Base-by-base conservation (phyloP, 352 stramenopile genomes). In the Phytopythium sindhum region DNA sequence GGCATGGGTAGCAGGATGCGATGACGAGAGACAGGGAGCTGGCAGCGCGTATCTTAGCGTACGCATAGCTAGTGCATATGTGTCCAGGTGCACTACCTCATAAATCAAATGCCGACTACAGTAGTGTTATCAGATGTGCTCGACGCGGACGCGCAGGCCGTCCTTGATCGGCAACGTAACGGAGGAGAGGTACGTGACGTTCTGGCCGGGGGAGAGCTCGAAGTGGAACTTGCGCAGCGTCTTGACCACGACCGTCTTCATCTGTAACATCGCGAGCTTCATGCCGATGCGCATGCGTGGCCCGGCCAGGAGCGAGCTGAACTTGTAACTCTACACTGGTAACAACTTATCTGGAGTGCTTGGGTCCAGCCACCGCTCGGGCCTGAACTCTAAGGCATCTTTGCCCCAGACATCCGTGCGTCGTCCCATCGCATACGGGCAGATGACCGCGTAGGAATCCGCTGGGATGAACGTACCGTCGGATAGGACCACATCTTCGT, bases 311-410 rank as follows among this genome's bases (percentile, higher is more conserved):
- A 90, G 88, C 5, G 59, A 62, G 24, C 63, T 73, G 55, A 88
- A 89, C 52, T 77, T 75, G 69, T 73, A 84, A 14, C 61, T 41
- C n/a, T 68, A 81, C 44, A 80, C 63, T 14, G 56, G 58, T 2
- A 55, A 23, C 35, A 74, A 29, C 39, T 60, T 75, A 17, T 54
- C 66, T 0, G 69, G 73, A 9, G 10, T 11, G 2, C 31, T 26
- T 1, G 54, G 56, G 23, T 86, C 71, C 19, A 89, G 61, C 66
- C 69, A 89, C 12, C 83, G 69, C 57, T 90, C 75, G 0, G 81
- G 80, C 29, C 73, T 80, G 59, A 81, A 86, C 64, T 85, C 66
- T 4, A 55, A 48, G 0, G 74, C 73, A 62, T 91, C 81, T 14
- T 44, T 39, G 7, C 75, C 79, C 75, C 81, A 91, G 2, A 91